Evolutionary conservation across 257 asterid species (phyloP), one percentile per base, ranked within the genome.

Genomic region (Nemophila menziesii): DNA sequence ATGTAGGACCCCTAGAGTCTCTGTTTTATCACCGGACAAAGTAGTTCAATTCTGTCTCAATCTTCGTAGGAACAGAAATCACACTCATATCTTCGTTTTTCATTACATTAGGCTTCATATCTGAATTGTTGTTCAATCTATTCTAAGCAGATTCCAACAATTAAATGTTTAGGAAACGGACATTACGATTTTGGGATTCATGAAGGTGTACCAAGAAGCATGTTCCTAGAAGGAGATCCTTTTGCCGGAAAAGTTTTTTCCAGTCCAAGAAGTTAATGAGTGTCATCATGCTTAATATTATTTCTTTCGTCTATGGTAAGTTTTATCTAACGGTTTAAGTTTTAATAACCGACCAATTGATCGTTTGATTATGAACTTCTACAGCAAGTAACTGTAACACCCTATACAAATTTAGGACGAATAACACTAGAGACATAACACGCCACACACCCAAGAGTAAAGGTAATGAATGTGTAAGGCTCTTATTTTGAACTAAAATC

Each of bases 311-410:
- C 19, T 73, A 68, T 37, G 71, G 75, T 68, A 58, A 19, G 58
- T 16, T 1, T 6, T 22, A 42, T 26, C n/a, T n/a, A n/a, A n/a
- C n/a, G n/a, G n/a, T n/a, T 5, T 19, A 16, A 19, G 21, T 0
- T 8, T 3, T 33, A 19, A 47, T 26, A 12, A 19, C 6, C 6
- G 14, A 3, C 8, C 12, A 24, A 46, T 20, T 12, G 13, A 4
- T 24, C 13, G 11, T 38, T 49, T 37, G 9, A 20, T 41, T 14
- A 8, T 7, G n/a, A n/a, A n/a, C n/a, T 1, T 42, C 26, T 55
- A 53, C 75, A 77, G 93, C 87, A 36, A 80, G 87, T 55, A 59
- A 80, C 44, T n/a, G n/a, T n/a, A n/a, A n/a, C n/a, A n/a, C n/a
- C n/a, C n/a, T n/a, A n/a, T n/a, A n/a, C n/a, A n/a, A n/a, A n/a